Evolutionary conservation across 1,284 basidiomycete species (phyloP).

Genomic region (Cryptococcus depauperatus): DNA sequence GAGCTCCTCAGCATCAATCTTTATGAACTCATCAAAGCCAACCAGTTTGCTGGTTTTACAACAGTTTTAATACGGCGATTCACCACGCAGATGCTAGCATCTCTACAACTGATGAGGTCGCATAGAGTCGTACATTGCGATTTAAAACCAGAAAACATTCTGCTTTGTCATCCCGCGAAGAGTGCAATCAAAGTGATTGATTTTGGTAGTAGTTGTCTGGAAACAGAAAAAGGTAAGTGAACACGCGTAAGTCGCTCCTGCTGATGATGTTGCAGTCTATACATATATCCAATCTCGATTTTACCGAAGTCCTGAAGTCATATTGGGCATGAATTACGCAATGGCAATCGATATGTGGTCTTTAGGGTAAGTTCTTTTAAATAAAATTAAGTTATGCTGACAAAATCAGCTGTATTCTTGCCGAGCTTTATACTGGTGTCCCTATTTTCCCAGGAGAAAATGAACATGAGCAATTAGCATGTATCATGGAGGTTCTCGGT

Average conservation of each 20-base stretch:
- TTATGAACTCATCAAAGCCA: conserved; percentile 98
- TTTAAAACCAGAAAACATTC: conserved; percentile 97
- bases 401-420: conserved; percentile 81
- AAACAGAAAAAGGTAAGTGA: conserved; percentile 84
- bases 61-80: conserved; percentile 91
- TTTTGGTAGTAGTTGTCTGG: conserved; percentile 97
- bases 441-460: conserved; percentile 99
- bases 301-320: conserved; percentile 95
- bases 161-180: conserved; percentile 88
- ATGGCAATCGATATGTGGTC: conserved; percentile 97
- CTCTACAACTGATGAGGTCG: conserved; percentile 84
- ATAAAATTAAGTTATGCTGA: too few relatives aligned
- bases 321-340: conserved; percentile 92
- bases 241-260: background rate
- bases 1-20: conserved; percentile 97
- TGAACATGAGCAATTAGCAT: conserved; percentile 95
- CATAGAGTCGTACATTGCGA: conserved; percentile 99
- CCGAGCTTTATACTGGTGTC: conserved; percentile 96
- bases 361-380: conserved; percentile 57
- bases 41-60: conserved; percentile 94
- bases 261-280: conserved; percentile 60
- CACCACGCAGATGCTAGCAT: conserved; percentile 88
- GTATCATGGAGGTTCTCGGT: conserved; percentile 99
- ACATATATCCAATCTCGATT: conserved; percentile 99
- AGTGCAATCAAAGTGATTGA: conserved; percentile 98